These are phyloP conservation scores for Arachis stenosperma DNA, from an alignment of 306 rosid genomes.

Conservation along the genomic window DNA sequence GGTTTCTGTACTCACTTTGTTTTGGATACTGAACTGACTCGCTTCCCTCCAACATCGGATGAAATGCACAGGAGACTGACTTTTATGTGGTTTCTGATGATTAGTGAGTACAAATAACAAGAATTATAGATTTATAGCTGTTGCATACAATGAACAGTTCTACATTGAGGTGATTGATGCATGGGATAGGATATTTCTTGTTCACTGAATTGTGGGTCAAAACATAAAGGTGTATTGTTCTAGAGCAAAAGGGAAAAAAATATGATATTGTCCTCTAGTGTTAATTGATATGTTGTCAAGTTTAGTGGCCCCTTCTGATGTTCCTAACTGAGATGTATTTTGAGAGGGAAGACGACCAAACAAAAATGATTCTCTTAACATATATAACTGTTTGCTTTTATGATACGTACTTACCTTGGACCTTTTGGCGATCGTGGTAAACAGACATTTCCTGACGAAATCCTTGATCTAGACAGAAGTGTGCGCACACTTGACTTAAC, in stretches of 20 bases:
- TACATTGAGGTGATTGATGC: background rate
- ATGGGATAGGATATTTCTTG: background rate
- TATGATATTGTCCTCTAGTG: background rate
- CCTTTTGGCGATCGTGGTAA: constrained; percentile 19
- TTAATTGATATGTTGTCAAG: constrained; percentile 1
- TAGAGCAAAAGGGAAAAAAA: background rate
- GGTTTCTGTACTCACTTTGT: no score
- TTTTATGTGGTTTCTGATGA: no score
- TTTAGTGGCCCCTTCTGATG: background rate
- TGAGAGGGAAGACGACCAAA: background rate
- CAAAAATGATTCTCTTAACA: background rate
- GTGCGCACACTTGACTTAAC: constrained; percentile 91
- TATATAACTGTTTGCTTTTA: background rate
- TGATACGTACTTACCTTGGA: constrained; percentile 22
- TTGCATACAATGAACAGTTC: no score
- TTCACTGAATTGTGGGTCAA: background rate
- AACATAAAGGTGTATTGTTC: background rate
- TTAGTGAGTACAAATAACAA: no score
- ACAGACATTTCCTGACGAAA: constrained; percentile 85
- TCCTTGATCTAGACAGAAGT: constrained; percentile 73
- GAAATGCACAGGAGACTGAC: no score
- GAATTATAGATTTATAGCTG: no score
- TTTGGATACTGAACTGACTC: no score
- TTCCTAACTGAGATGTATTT: background rate
- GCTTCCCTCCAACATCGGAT: no score